Evolutionary conservation across 2,329 filamentous ascomycete species (phyloP), one percentile per base, ranked within the genome.

Genomic region (Didymella sp.): DNA sequence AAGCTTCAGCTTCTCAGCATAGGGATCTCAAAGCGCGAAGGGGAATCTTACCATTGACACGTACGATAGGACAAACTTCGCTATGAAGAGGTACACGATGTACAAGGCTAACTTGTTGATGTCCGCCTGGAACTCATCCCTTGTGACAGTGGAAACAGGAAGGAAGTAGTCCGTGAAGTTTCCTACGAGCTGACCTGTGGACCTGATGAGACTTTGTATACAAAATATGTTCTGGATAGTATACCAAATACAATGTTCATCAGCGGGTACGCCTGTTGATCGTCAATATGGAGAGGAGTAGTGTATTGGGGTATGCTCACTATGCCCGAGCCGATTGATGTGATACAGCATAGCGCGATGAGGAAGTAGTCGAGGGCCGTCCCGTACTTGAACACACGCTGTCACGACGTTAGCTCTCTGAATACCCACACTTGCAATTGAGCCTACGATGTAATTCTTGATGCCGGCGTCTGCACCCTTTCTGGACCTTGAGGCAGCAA

Each of bases 171-270:
- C 73, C 49, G 81, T 84, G 63, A 88, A 87, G 8, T 80, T 76
- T 7, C 82, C 82, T 42, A 86, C 80, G 1, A 75, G 70, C 52
- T 75, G 69, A 25, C 74, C 69, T 76, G 58, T 45, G 7, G 3
- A 13, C 17, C 9, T 17, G 60, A 57, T 40, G 13, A 24, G 31
- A 25, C 6, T 31, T 6, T 21, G 25, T 22, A 2, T 19, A 11
- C 27, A 35, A 11, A 75, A 70, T 53, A 83, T 4, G 82, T 66
- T 86, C 83, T 11, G 85, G 73, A 86, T 74, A 42, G 45, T 33
- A 74, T 73, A 62, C 84, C 84, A 68, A 87, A 85, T 6, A 87
- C 77, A 35, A 87, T 75, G 33, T 85, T 84, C 83, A 88, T 86
- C 30, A 86, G 63, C 0, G 84, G 84, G 6, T 84, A 68, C 0